These are phyloP conservation scores for Linnemannia schmuckeri DNA, from an alignment of 192 early-diverging fungal species.

Conservation along the genomic window DNA sequence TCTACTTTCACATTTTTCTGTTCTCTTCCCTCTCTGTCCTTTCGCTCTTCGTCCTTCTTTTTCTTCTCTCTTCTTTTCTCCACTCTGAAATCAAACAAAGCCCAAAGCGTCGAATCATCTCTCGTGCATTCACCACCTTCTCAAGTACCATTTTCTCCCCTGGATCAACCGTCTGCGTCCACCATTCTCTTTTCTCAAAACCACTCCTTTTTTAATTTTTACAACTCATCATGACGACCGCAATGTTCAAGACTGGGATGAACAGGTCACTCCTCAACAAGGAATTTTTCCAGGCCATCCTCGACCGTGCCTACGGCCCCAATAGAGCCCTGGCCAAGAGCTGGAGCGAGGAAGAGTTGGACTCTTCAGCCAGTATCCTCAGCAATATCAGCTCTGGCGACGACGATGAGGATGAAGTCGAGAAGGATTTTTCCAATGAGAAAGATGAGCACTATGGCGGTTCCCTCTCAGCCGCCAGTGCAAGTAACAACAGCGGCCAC, in stretches of 20 bases:
- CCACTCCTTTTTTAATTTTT: not conserved
- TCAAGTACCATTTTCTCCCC: not conserved
- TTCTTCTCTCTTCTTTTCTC: not conserved
- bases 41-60: not conserved
- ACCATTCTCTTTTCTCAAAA: not conserved
- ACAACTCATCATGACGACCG: constrained; percentile 39
- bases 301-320: constrained; percentile 45
- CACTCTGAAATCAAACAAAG: not conserved
- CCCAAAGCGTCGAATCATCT: not conserved
- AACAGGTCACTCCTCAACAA: constrained; percentile 45
- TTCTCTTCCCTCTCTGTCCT: not conserved
- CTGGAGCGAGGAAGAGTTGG: constrained; percentile 43
- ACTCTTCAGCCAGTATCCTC: constrained; percentile 50
- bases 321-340: constrained; percentile 14
- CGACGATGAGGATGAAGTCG: constrained; percentile 32
- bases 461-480: not conserved
- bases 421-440: not conserved
- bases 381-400: constrained; percentile 51
- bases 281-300: constrained; percentile 49
- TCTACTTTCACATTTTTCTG: not conserved
- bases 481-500: not conserved
- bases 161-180: not conserved
- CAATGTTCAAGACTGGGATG: constrained; percentile 57
- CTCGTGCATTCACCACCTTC: not conserved
- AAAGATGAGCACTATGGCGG: not conserved